These are phyloP conservation scores for Chlorella ohadii DNA, from an alignment of 139 green algal genomes.

Conservation along the genomic window DNA sequence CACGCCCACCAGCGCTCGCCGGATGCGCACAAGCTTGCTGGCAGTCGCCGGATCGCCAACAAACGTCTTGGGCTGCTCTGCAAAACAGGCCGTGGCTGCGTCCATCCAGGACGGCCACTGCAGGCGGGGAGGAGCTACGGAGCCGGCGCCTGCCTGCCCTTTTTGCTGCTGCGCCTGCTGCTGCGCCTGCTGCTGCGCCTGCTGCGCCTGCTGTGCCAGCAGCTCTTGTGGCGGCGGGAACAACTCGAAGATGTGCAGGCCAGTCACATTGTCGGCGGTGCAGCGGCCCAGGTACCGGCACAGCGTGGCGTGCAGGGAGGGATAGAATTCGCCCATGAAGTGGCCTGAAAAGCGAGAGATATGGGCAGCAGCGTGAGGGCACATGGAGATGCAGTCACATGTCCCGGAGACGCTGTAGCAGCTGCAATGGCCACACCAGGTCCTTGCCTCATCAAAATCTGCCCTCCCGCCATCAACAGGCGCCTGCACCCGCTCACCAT, in stretches of 20 bases:
- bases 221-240: too few relatives aligned
- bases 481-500: not conserved
- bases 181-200: not conserved
- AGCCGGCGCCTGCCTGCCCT: too few relatives aligned
- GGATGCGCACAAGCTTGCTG: not conserved
- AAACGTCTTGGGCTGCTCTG: not conserved
- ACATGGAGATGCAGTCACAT: too few relatives aligned
- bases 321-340: not conserved
- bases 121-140: not conserved
- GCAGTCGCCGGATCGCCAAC: not conserved
- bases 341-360: too few relatives aligned
- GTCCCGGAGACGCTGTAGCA: too few relatives aligned
- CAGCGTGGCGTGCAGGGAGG: not conserved
- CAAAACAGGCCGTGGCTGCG: not conserved
- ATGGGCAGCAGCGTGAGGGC: too few relatives aligned
- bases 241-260: not conserved
- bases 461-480: too few relatives aligned
- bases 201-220: not conserved
- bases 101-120: not conserved
- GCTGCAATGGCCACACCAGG: too few relatives aligned
- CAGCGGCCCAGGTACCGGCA: not conserved
- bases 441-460: too few relatives aligned
- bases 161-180: too few relatives aligned
- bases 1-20: not conserved
- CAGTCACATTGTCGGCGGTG: not conserved